These are phyloP conservation scores for Fagus crenata DNA, from an alignment of 306 rosid species.

Conservation along the genomic window DNA sequence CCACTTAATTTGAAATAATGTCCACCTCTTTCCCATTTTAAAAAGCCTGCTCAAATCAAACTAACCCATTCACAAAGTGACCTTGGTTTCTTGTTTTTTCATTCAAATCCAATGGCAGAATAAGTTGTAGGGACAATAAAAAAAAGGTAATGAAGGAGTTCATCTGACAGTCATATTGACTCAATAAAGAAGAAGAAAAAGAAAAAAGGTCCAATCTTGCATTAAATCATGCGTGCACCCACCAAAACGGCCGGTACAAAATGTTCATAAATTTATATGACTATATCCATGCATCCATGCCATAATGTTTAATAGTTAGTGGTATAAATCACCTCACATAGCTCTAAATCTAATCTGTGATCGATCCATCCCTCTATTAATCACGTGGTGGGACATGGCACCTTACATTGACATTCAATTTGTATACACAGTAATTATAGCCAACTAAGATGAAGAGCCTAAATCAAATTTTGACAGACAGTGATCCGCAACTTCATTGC, in stretches of 20 bases:
- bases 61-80: neutral
- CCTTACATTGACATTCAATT: constrained; percentile 6
- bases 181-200: neutral
- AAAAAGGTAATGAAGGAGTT: constrained; percentile 4
- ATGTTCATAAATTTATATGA: neutral
- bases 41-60: neutral
- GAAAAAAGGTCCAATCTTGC: neutral
- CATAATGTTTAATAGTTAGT: neutral
- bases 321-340: neutral
- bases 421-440: constrained; percentile 1
- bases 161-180: neutral
- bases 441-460: constrained; percentile 19
- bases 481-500: constrained; percentile 13
- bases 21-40: neutral
- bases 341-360: too few species aligned
- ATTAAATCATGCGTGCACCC: neutral
- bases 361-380: neutral
- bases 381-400: constrained; percentile 1
- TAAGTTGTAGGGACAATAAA: neutral
- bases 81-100: neutral
- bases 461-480: constrained; percentile 20
- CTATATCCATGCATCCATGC: neutral
- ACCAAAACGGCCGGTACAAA: neutral
- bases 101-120: neutral
- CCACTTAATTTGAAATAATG: constrained; percentile 22